Base-by-base conservation (phyloP, 441 rosid species). In the Euphorbia celastroides region DNA sequence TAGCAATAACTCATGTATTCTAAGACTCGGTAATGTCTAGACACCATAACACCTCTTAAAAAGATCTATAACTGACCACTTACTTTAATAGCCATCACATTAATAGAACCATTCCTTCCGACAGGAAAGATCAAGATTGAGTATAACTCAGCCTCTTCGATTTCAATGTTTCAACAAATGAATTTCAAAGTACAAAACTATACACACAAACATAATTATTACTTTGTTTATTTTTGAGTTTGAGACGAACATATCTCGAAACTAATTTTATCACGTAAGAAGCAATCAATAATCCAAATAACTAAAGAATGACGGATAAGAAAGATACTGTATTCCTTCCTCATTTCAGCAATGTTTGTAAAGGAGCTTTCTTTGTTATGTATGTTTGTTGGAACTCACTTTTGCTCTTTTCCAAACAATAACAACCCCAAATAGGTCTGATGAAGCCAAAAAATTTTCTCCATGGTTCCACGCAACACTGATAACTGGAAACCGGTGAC, bases 361-460 rank as follows among this genome's bases (percentile, higher is more conserved):
- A 30, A 12, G 20, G 9, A 28, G 58, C 31, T 26, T 58, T 38
- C 27, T 62, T 48, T 36, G 16, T 27, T 30, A 20, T 58, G 32
- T 65, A 22, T 60, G 31, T 55, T 34, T 72, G 60, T 62, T 74
- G 69, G 77, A 80, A 55, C 79, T 81, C 68, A 80, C 52, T 76
- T 92, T 89, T 57, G 92, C 91, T 84, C 97, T 87, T 82, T 89
- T 90, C 97, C 99, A 94, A 23, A 94, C 93, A 64, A 94, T 94
- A 59, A 94, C 99, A 46, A 90, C 72, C 26, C 99, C 99, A 1
- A 86, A 88, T 64, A 88, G 85, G 72, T 94, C 99, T 16, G 96
- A 88, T 0, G 99, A 89, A 0, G 99, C 99, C 81, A 94, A 74
- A 67, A 89, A 82, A 78, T 94, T 91, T 76, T 94, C 97, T 41